phyloP scores from a whole-genome alignment of 2,329 filamentous ascomycete genomes.

The Arthrobotrys sinensis region DNA sequence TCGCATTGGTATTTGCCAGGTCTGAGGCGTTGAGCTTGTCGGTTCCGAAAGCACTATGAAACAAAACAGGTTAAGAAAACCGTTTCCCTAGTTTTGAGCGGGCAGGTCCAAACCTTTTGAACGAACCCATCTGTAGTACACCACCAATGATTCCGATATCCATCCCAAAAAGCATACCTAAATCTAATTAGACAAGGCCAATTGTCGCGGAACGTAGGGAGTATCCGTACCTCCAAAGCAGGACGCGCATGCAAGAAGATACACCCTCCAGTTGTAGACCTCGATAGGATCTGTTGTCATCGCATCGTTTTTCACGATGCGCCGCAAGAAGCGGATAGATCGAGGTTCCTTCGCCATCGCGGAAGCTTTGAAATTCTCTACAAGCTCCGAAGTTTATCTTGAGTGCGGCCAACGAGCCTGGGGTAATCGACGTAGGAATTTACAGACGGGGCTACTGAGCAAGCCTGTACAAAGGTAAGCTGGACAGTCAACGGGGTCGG shows the following conservation, averaged over 20 bases:
- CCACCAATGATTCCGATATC: conserved; percentile 79
- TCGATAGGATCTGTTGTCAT: conserved; percentile 78
- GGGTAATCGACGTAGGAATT: too few species aligned
- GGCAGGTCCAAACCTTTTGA: conserved; percentile 70
- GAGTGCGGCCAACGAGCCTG: too few species aligned
- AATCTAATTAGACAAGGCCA: conserved; percentile 65
- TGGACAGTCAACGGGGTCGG: too few species aligned
- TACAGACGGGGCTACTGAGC: too few species aligned
- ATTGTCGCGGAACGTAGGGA: too few species aligned
- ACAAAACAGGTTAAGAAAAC: not conserved
- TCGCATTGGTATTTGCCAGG: conserved; percentile 74
- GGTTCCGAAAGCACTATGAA: conserved; percentile 72
- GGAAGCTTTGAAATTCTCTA: not conserved
- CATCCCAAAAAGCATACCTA: conserved; percentile 75
- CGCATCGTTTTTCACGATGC: conserved; percentile 74
- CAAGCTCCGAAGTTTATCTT: too few species aligned
- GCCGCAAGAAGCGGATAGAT: conserved; percentile 66
- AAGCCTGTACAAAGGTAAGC: too few species aligned
- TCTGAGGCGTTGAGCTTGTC: conserved; percentile 67
- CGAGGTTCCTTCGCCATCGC: conserved; percentile 41
- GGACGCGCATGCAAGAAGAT: conserved; percentile 74
- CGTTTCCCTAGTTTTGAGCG: not conserved
- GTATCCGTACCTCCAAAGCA: conserved; percentile 64
- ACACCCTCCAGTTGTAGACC: conserved; percentile 80
- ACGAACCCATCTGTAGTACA: conserved; percentile 75